Evolutionary conservation across 495 filamentous ascomycete genomes (phyloP).

Genomic region (Aspergillus bridgeri): DNA sequence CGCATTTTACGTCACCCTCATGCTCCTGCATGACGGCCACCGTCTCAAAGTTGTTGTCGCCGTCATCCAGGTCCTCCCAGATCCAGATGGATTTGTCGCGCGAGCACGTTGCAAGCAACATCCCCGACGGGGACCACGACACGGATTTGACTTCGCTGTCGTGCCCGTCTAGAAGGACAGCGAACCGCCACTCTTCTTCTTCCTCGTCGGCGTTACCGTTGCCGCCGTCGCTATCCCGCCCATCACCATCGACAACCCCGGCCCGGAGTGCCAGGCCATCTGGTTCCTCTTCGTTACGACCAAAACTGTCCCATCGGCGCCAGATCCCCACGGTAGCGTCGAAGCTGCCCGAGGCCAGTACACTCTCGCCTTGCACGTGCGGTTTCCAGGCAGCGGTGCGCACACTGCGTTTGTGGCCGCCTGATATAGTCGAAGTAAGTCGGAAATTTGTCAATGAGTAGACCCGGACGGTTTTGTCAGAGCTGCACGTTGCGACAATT

Average conservation of each 20-base stretch:
- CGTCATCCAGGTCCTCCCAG: constrained; percentile 85
- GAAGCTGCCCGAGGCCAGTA: constrained; percentile 88
- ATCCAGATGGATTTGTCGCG: constrained; percentile 98
- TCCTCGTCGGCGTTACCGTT: constrained; percentile 54
- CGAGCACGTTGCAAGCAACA: constrained; percentile 82
- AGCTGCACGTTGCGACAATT: constrained; percentile 82
- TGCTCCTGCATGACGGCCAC: constrained; percentile 92
- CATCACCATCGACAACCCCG: constrained; percentile 13
- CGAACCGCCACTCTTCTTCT: constrained; percentile 83
- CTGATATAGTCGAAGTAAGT: constrained; percentile 71
- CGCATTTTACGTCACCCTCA: constrained; percentile 88
- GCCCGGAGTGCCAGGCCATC: constrained; percentile 5
- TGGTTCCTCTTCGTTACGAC: constrained; percentile 18
- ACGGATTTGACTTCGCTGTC: constrained; percentile 90
- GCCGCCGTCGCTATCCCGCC: constrained; percentile 15
- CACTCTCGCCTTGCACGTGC: constrained; percentile 56
- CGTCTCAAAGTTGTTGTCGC: constrained; percentile 93
- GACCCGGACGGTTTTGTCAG: constrained; percentile 78
- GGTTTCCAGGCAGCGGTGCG: constrained; percentile 85
- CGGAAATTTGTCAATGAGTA: constrained; percentile 81
- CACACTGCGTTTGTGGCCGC: constrained; percentile 86
- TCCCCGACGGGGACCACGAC: constrained; percentile 74
- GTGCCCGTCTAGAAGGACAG: constrained; percentile 85
- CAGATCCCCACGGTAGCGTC: constrained; percentile 88
- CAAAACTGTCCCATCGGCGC: constrained; percentile 59